Evolutionary conservation across 2,329 filamentous ascomycete species (phyloP), one percentile per base, ranked within the genome.

Genomic region (Arachnomyces sp.): DNA sequence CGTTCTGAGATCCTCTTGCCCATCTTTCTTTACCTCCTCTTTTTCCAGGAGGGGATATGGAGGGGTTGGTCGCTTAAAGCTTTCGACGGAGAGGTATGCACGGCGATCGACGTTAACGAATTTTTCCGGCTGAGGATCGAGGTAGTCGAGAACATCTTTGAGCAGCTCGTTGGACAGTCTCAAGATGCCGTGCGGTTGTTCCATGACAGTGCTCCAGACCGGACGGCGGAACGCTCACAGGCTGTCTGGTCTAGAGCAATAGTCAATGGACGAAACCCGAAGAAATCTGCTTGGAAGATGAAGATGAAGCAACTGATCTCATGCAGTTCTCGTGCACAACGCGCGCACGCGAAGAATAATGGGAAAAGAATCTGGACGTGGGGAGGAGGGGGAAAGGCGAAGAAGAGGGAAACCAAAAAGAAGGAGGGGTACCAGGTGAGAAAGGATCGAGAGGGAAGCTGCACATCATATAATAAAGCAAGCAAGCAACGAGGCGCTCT

Each of bases 1-100:
- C 17, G 45, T 48, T 31, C 47, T 43, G 18, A 36, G 35, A 21
- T 50, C 47, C 36, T 46, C 44, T 21, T 32, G 44, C 13, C 33
- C 34, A 13, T 37, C 44, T 18, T 44, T 46, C 31, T 44, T 44
- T 11, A 25, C 34, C 28, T 44, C 44, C n/a, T 37, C 18, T 28
- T 39, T 57, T 40, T 44, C 30, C 14, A 38, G 36, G 13, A 42
- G 40, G 7, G 51, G 52, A 13, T 49, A 43, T 7, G 52, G 52
- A 21, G 50, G 50, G 31, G 43, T 63, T 9, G 70, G 68, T 32
- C 62, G 62, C 44, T 66, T 69, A 55, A 76, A 73, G 56, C 71
- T 74, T 54, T 76, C 73, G 43, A 73, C 69, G 6, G 72, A 75
- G 14, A 76, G 62, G 50, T 73, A 74, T 37, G 67, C 69, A 43